Percentiles rank a stretch among this genome's conserved stretches.
Evolutionary conservation across 768 basidiomycete species (phyloP).

Genomic region (Naganishia randhawae): DNA sequence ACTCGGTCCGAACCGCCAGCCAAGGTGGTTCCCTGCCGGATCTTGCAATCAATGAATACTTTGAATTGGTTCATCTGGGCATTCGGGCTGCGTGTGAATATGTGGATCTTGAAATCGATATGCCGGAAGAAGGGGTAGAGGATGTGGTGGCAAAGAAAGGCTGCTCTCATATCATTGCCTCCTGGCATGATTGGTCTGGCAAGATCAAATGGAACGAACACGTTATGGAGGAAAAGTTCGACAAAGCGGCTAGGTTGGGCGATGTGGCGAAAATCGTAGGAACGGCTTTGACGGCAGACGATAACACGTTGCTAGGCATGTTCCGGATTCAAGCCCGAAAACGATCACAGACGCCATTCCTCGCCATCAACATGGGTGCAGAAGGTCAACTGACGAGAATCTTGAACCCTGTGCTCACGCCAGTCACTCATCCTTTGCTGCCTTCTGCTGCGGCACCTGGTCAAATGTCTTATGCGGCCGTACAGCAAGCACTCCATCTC

Average conservation of each 20-base stretch:
- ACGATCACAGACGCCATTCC: constrained; percentile 68
- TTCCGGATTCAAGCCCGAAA: constrained; percentile 60
- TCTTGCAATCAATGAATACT: constrained; percentile 64
- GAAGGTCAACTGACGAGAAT: constrained; percentile 85
- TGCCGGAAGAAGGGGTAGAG: constrained; percentile 62
- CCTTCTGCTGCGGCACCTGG: constrained; percentile 86
- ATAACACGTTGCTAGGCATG: constrained; percentile 72
- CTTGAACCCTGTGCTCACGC: constrained; percentile 78
- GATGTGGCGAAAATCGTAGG: constrained; percentile 92
- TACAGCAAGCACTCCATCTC: constrained; percentile 74
- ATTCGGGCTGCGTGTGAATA: constrained; percentile 84
- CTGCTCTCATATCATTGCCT: constrained; percentile 74
- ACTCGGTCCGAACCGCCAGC: constrained; percentile 77
- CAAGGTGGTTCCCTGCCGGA: constrained; percentile 94
- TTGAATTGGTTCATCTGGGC: constrained; percentile 71
- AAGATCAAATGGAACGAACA: constrained; percentile 72
- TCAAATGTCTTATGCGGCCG: constrained; percentile 81
- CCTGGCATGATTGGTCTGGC: constrained; percentile 93
- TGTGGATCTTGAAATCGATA: constrained; percentile 81
- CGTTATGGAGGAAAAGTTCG: constrained; percentile 66
- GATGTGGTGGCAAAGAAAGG: constrained; percentile 65
- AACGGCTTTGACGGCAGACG: constrained; percentile 67
- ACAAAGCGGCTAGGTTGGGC: constrained; percentile 63
- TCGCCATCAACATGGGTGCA: constrained; percentile 88
- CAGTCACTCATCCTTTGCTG: constrained; percentile 83